Percentiles rank a stretch among this genome's conserved stretches.
Conservation (phyloP, 805 yeast genomes). For the Candida ovalis region DNA sequence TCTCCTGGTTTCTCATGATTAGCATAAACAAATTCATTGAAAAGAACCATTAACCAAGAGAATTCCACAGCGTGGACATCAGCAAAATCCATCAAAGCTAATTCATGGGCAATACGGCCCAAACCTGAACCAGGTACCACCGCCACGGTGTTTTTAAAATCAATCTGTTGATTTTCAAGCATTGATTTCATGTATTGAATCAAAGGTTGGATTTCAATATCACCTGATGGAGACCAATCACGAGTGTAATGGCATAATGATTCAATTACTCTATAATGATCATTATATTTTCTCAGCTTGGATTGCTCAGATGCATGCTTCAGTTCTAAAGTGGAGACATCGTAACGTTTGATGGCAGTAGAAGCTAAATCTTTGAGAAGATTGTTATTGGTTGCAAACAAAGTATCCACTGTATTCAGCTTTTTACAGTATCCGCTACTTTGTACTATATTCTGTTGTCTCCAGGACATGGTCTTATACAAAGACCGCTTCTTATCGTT, state of each 20-base stretch:
- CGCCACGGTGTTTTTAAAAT: conserved; percentile 40
- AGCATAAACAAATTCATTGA: conserved; percentile 55
- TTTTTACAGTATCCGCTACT: conserved; percentile 53
- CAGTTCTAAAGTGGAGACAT: conserved; percentile 43
- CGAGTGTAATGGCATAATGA: conserved; percentile 71
- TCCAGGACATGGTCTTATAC: conserved; percentile 45
- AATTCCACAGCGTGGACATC: conserved; percentile 71
- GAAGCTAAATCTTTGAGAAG: conserved; percentile 45
- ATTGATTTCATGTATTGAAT: conserved; percentile 46
- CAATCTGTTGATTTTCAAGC: conserved; percentile 32
- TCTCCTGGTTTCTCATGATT: conserved; percentile 1
- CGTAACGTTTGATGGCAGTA: conserved; percentile 31
- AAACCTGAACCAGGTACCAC: conserved; percentile 87
- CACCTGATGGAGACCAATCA: conserved; percentile 63
- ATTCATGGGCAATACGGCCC: conserved; percentile 70
- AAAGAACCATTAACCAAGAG: conserved; percentile 70
- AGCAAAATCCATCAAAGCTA: conserved; percentile 36
- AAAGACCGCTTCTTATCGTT: conserved; percentile 43
- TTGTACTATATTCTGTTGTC: conserved; percentile 53
- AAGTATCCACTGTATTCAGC: conserved; percentile 44
- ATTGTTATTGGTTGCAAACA: conserved; percentile 44
- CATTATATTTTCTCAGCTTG: conserved; percentile 11
- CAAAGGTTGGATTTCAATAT: conserved; percentile 50
- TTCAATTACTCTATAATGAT: conserved; percentile 54
- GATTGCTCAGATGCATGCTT: conserved; percentile 27